A percentile compares a stretch with the other conserved stretches of the same genome.
Evolutionary conservation across 768 basidiomycete species (phyloP).

Genomic region (Butyriboletus loyo): DNA sequence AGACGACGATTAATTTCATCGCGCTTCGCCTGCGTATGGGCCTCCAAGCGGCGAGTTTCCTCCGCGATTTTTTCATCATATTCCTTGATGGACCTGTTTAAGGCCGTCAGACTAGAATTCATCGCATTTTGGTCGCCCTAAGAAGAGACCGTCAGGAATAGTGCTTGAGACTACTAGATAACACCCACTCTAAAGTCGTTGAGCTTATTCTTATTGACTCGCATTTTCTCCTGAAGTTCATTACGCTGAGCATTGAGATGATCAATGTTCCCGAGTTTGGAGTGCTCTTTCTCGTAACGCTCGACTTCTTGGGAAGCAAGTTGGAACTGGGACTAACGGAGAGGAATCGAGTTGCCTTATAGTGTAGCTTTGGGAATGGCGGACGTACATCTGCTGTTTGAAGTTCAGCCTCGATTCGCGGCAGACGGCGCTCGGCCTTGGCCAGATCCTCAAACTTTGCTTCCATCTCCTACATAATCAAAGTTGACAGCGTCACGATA

Average conservation of each 20-base stretch:
- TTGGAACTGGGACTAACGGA: slow-evolving; percentile 31
- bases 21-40: slow-evolving; percentile 58
- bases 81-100: slow-evolving; percentile 33
- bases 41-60: slow-evolving; percentile 53
- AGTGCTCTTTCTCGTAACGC: slow-evolving; percentile 37
- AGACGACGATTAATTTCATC: slow-evolving; percentile 56
- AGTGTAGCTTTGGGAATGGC: not conserved
- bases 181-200: slow-evolving; percentile 42
- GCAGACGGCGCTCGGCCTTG: slow-evolving; percentile 35
- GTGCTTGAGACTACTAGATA: not conserved
- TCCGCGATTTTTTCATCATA: slow-evolving; percentile 47
- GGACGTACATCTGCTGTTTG: slow-evolving; percentile 36
- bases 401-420: slow-evolving; percentile 40
- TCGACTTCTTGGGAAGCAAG: slow-evolving; percentile 37
- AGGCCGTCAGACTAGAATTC: slow-evolving; percentile 36
- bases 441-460: slow-evolving; percentile 41
- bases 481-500: not conserved
- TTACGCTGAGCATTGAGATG: slow-evolving; percentile 40
- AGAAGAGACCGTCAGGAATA: slow-evolving; percentile 3
- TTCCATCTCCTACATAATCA: slow-evolving; percentile 39
- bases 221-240: slow-evolving; percentile 40
- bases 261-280: slow-evolving; percentile 45
- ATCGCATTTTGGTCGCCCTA: slow-evolving; percentile 55
- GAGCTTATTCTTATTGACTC: slow-evolving; percentile 44
- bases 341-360: not conserved